Evolutionary conservation across 1,139 yeast species (phyloP).

Genomic region (Nakaseomyces delphensis): DNA sequence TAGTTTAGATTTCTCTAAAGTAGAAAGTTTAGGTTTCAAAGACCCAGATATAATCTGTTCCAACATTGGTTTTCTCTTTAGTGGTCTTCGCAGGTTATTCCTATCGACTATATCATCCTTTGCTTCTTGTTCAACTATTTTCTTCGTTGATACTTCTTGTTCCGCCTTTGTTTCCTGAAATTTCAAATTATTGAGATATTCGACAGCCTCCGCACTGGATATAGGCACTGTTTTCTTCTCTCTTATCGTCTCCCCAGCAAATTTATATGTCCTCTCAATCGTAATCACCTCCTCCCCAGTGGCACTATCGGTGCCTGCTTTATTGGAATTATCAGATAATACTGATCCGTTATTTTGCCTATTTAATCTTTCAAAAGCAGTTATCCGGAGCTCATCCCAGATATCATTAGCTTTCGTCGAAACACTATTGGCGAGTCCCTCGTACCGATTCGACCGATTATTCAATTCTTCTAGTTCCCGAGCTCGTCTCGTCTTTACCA

Average conservation of each 20-base stretch:
- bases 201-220: constrained; percentile 79
- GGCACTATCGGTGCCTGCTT: constrained; percentile 11
- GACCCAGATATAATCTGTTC: constrained; percentile 60
- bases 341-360: constrained; percentile 19
- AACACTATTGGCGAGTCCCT: constrained; percentile 18
- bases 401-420: constrained; percentile 36
- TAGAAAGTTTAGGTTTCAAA: constrained; percentile 64
- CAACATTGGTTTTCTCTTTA: constrained; percentile 67
- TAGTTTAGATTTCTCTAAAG: constrained; percentile 81
- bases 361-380: constrained; percentile 12
- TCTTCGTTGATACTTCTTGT: constrained; percentile 6
- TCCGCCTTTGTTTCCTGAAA: constrained; percentile 27
- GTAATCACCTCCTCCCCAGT: constrained; percentile 39
- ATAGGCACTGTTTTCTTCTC: constrained; percentile 72
- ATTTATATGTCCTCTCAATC: constrained; percentile 70
- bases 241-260: constrained; percentile 77
- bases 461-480: constrained; percentile 37
- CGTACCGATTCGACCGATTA: constrained; percentile 27
- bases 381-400: constrained; percentile 39
- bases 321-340: constrained; percentile 13
- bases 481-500: constrained; percentile 50
- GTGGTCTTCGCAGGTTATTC: constrained; percentile 30
- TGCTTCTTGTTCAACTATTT: neutral
- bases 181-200: constrained; percentile 54
- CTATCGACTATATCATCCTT: neutral